Evolutionary conservation across 2,329 filamentous ascomycete species (phyloP).

Genomic region (Fusarium sp.): DNA sequence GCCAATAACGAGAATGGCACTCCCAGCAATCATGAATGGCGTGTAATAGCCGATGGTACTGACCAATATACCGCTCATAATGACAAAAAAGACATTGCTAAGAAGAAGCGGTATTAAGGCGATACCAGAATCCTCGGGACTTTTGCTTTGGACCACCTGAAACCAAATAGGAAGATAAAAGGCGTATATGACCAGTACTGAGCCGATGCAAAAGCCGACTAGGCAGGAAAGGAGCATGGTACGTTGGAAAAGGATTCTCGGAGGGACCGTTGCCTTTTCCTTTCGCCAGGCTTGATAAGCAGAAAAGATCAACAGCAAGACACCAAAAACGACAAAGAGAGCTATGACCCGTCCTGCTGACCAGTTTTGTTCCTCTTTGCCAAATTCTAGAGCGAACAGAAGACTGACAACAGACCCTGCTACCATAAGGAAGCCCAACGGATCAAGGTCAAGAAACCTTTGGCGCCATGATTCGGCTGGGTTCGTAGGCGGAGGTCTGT

Average conservation of each 20-base stretch:
- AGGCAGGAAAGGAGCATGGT: constrained; percentile 9
- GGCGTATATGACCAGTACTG: constrained; percentile 10
- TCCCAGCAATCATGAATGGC: constrained; percentile 19
- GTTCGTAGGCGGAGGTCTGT: constrained; percentile 6
- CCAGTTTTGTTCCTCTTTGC: constrained; percentile 16
- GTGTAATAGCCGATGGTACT: constrained; percentile 15
- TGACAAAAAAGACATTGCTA: constrained; percentile 20
- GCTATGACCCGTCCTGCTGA: not conserved
- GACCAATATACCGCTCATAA: constrained; percentile 23
- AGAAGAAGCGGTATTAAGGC: constrained; percentile 6
- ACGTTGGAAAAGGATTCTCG: constrained; percentile 9
- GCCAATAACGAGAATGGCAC: constrained; percentile 3
- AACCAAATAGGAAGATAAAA: constrained; percentile 35
- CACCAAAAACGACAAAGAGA: constrained; percentile 17
- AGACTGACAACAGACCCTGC: constrained; percentile 21
- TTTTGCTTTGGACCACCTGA: constrained; percentile 25
- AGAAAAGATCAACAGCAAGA: constrained; percentile 4
- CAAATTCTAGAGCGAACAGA: constrained; percentile 27
- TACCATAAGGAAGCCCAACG: constrained; percentile 13
- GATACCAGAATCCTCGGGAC: constrained; percentile 8
- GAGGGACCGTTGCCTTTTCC: constrained; percentile 21
- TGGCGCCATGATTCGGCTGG: constrained; percentile 19
- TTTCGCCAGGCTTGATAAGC: constrained; percentile 18
- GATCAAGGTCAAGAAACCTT: constrained; percentile 24
- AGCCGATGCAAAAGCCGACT: not conserved